Evolutionary conservation across 306 rosid species (phyloP), one percentile per base, ranked within the genome.

Genomic region (Dryas alaskensis): DNA sequence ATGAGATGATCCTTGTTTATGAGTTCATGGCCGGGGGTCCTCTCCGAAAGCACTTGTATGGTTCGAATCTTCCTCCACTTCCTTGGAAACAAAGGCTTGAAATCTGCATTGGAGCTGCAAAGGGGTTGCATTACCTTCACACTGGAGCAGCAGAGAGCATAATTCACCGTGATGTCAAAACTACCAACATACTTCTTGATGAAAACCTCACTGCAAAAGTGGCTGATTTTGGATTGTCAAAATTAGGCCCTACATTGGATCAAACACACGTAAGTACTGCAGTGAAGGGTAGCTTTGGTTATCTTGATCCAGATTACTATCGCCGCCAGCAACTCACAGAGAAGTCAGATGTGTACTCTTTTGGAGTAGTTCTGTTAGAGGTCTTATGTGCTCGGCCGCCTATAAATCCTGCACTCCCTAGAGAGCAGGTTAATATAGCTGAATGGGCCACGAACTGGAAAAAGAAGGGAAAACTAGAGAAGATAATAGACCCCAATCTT

Each of bases 241-340:
- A 82, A 17, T 48, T 82, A 27, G 86, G 86, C 62, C 86, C 83
- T 6, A 65, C 86, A 37, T 73, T 78, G 63, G 64, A 82, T 66
- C 86, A 82, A 71, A 78, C 83, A 27, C 86, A 82, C 45, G 83
- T 82, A 22, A 82, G 83, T 60, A 82, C 83, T 49, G 82, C 83
- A 52, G 86, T 82, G 49, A 82, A 78, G 65, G 82, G 82, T 19
- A 81, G 79, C 66, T 81, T 81, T 51, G 82, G 85, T 42, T 78
- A 78, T 60, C 85, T 81, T n/a, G 80, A 81, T 57, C 82, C 77
- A 0, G 82, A 81, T 60, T 77, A 81, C 76, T 81, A 60, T 69
- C 81, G 76, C 22, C 53, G 85, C 5, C 85, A 81, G 72, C 82
- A 68, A 67, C 85, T 81, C 52, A 81, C 74, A 0, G 82, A 78